Percentiles rank a stretch among this genome's conserved stretches.
Evolutionary conservation across 345 rosid genomes (phyloP).

Genomic region (Pistacia atlantica): DNA sequence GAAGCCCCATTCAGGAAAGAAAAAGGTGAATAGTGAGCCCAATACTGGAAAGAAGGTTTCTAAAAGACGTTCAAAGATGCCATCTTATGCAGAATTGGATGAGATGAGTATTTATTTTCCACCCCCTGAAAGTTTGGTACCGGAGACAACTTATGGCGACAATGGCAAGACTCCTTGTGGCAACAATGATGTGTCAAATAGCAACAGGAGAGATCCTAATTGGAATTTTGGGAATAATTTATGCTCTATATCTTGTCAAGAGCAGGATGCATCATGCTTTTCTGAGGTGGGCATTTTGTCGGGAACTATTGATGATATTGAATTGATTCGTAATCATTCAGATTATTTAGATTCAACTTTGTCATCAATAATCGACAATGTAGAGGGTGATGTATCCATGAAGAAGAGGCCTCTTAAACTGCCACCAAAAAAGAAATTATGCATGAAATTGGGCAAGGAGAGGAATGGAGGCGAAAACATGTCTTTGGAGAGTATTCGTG

Average conservation of each 20-base stretch:
- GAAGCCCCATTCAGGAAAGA: constrained; percentile 6
- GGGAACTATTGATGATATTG: constrained; percentile 18
- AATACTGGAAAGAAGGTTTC: constrained; percentile 7
- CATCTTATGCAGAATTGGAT: constrained; percentile 4
- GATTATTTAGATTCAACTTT: constrained; percentile 12
- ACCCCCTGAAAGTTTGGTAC: background rate
- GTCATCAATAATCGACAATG: background rate
- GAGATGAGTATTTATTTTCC: constrained; percentile 10
- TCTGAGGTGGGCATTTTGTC: background rate
- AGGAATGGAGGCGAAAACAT: background rate
- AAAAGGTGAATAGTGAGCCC: background rate
- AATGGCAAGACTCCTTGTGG: background rate
- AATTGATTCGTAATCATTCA: constrained; percentile 15
- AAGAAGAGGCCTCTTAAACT: constrained; percentile 1
- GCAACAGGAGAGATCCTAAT: background rate
- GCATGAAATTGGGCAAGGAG: background rate
- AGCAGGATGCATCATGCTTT: background rate
- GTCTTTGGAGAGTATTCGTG: background rate
- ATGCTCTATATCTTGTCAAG: background rate
- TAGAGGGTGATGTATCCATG: background rate
- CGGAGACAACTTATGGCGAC: background rate
- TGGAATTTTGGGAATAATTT: background rate
- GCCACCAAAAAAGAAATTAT: constrained; percentile 2
- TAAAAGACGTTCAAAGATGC: background rate
- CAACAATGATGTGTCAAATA: background rate